Percentiles rank a stretch among this genome's conserved stretches.
Evolutionary conservation across 1,284 basidiomycete genomes (phyloP).

Genomic region (Golubevia sp.): DNA sequence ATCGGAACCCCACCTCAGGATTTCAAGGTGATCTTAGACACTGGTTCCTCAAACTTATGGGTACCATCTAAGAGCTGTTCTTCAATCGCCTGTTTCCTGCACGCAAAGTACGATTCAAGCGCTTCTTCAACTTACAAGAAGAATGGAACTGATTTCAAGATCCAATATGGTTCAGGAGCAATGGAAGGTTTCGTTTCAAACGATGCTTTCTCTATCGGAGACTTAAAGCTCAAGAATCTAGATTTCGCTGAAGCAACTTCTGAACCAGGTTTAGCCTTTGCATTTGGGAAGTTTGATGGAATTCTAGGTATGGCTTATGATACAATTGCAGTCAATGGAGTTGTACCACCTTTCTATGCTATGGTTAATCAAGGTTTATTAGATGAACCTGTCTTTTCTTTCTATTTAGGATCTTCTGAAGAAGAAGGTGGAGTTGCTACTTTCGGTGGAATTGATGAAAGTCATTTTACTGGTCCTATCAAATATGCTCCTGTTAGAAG

Average conservation of each 20-base stretch:
- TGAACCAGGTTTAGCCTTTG: slow-evolving; percentile 1
- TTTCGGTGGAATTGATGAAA: background rate
- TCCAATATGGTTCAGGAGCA: slow-evolving; percentile 1
- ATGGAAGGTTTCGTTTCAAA: slow-evolving; percentile 5
- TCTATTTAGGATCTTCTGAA: slow-evolving; percentile 1
- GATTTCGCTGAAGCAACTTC: slow-evolving; percentile 1
- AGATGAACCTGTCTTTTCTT: slow-evolving; percentile 2
- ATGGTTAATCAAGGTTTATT: slow-evolving; percentile 3
- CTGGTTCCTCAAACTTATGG: slow-evolving; percentile 68
- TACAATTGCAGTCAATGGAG: slow-evolving; percentile 1
- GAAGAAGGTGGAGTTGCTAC: background rate
- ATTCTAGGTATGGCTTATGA: slow-evolving; percentile 3
- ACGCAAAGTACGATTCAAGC: slow-evolving; percentile 2
- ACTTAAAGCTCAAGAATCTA: slow-evolving; percentile 2
- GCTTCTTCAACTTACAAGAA: slow-evolving; percentile 2
- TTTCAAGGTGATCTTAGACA: slow-evolving; percentile 69
- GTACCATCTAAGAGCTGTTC: background rate
- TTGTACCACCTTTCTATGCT: slow-evolving; percentile 1
- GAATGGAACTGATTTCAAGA: slow-evolving; percentile 3
- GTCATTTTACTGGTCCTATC: background rate
- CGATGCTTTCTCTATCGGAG: background rate
- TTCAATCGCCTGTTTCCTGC: slow-evolving; percentile 2
- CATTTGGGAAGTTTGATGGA: slow-evolving; percentile 3
- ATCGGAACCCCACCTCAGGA: slow-evolving; percentile 53
- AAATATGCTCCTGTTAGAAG: background rate